Evolutionary conservation across 2,329 filamentous ascomycete species (phyloP).

Genomic region (Lecanoromycetidae sp.): DNA sequence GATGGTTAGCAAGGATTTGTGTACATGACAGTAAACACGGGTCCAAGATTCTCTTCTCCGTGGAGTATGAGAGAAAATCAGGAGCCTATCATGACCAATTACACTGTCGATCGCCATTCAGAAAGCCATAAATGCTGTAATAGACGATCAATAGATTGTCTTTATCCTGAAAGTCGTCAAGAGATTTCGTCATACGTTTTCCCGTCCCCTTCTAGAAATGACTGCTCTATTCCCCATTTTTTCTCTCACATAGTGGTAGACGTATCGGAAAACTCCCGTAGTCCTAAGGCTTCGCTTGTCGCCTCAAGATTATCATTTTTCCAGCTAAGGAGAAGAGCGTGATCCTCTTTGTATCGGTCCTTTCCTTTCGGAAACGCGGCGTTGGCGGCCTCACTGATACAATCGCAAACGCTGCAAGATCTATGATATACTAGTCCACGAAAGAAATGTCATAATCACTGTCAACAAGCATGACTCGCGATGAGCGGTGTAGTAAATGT

Average conservation of each 20-base stretch:
- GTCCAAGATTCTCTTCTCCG: too few relatives aligned
- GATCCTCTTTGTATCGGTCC: constrained; percentile 7
- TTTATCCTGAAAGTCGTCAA: background rate
- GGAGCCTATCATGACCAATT: constrained; percentile 6
- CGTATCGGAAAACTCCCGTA: background rate
- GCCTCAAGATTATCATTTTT: constrained; percentile 3
- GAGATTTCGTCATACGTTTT: background rate
- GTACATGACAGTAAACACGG: too few relatives aligned
- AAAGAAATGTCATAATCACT: constrained; percentile 11
- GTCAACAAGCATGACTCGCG: too few relatives aligned
- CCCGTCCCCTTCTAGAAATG: constrained; percentile 4
- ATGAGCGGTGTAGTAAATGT: too few relatives aligned
- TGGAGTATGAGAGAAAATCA: too few relatives aligned
- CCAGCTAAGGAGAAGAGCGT: constrained; percentile 12
- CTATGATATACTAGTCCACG: constrained; percentile 1
- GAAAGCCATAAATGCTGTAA: constrained; percentile 14
- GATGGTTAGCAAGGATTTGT: background rate
- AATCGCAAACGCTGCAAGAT: constrained; percentile 2
- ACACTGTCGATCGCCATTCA: constrained; percentile 6
- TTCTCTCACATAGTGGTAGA: constrained; percentile 3
- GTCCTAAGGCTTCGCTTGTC: constrained; percentile 5
- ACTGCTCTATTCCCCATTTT: constrained; percentile 5
- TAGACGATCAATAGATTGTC: constrained; percentile 15
- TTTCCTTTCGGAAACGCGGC: constrained; percentile 6
- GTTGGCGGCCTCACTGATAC: background rate